Conservation (phyloP, 2,329 filamentous ascomycete species). For the Lasiodiplodia gonubiensis region DNA sequence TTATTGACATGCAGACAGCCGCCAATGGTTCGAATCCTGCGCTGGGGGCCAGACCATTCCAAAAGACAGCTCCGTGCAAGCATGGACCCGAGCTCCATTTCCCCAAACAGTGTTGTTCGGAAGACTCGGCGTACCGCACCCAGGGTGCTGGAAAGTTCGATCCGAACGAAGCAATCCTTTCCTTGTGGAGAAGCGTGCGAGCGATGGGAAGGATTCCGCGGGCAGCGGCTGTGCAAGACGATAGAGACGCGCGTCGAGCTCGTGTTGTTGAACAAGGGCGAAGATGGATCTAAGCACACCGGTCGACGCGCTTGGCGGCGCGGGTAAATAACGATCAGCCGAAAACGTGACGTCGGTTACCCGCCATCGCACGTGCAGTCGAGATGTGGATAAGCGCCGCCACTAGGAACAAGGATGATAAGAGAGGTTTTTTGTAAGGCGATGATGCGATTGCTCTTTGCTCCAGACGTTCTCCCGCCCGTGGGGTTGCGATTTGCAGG, state of each 20-base stretch:
- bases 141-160: not conserved
- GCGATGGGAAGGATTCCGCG: not conserved
- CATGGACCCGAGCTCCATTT: not conserved
- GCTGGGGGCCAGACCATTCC: not conserved
- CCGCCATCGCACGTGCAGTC: not conserved
- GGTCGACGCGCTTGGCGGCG: not conserved
- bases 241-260: not conserved
- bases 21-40: not conserved
- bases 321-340: not conserved
- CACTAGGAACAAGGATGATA: not conserved
- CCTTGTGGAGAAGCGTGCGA: not conserved
- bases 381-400: not conserved
- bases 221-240: not conserved
- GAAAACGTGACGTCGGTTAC: slow-evolving; percentile 6
- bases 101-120: not conserved
- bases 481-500: slow-evolving; percentile 19
- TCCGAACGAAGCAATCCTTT: not conserved
- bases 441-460: slow-evolving; percentile 9
- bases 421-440: not conserved
- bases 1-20: not conserved
- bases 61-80: not conserved
- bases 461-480: not conserved
- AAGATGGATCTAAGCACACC: not conserved
- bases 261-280: not conserved
- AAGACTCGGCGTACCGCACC: not conserved